Base-by-base conservation (phyloP, 345 rosid genomes). In the Syzygium oleosum region DNA sequence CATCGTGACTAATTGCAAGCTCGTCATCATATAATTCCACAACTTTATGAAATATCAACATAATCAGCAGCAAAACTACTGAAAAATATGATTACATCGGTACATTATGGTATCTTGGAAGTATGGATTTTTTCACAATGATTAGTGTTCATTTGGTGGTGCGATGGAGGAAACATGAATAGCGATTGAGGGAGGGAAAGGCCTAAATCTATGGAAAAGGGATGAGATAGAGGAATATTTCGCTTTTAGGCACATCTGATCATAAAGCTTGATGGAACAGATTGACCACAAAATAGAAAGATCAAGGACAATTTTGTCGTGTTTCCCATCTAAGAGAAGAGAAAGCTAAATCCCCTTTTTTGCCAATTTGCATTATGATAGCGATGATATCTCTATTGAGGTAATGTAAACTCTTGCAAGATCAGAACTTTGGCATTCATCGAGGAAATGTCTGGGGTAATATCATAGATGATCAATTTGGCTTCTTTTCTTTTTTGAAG, bases 1-100 rank as follows among this genome's bases (percentile, higher is more conserved):
- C 0, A 0, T 5, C 49, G 0, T 3, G 4, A 34, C 0, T 73
- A 73, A 19, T 2, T 19, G 7, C 15, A 73, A 38, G 49, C 1
- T 0, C 7, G 4, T 38, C 2, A 3, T 9, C 14, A 73, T 73
- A 73, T 34, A 34, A 19, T 73, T 34, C 19, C 25, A 10, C 80
- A 9, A 9, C 49, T 38, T 10, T 38, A 5, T 0, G 0, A 34
- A 1, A n/a, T 73, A 73, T 21, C 1, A 11, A 9, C 13, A 17
- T 2, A 4, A 73, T 34, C 13, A 9, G 19, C 0, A 16, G 43
- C 27, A 34, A 68, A 68, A 68, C 4, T 68, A 68, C 25, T 0
- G 43, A 68, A 68, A 21, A 9, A 38, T 34, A 34, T 3, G 25
- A 21, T 68, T 17, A 0, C 19, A 9, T 19, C 46, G 25, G 25